A percentile compares a stretch with the other conserved stretches of the same genome.
These are phyloP conservation scores for Pleurozium schreberi DNA, from an alignment of 225 moss, liverwort and hornwort species.

Conservation along the genomic window DNA sequence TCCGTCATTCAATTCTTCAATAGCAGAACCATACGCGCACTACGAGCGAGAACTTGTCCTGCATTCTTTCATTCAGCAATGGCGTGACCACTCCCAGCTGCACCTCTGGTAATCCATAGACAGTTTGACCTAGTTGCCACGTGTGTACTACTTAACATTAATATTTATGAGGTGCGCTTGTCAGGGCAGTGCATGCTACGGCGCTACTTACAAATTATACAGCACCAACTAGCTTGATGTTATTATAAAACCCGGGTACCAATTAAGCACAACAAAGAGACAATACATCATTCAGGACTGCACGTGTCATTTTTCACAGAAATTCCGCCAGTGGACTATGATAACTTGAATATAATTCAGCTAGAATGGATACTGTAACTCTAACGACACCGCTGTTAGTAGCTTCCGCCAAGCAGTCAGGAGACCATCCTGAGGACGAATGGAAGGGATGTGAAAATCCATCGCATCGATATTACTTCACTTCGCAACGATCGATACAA, in stretches of 20 bases:
- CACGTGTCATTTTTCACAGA: not conserved
- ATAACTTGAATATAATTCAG: not conserved
- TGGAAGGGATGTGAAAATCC: too few relatives aligned
- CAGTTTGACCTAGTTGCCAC: not conserved
- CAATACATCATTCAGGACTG: not conserved
- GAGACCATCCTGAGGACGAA: too few relatives aligned
- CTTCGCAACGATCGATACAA: too few relatives aligned
- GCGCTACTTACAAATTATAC: not conserved
- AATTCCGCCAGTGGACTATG: not conserved
- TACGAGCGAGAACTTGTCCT: not conserved
- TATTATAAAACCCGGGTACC: not conserved
- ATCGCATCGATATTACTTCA: too few relatives aligned
- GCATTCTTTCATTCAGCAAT: not conserved
- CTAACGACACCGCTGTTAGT: too few relatives aligned
- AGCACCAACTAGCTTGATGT: not conserved
- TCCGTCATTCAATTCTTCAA: not conserved
- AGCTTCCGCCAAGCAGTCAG: too few relatives aligned
- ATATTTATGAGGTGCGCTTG: not conserved
- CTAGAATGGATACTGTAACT: not conserved
- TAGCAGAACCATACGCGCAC: not conserved
- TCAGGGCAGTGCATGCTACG: not conserved
- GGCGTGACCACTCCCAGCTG: not conserved
- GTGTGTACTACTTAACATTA: too few relatives aligned
- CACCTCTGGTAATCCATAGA: not conserved
- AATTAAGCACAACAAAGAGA: not conserved